These are phyloP conservation scores for Pyrenophora teres DNA, from an alignment of 2,329 filamentous ascomycete species.

Conservation along the genomic window DNA sequence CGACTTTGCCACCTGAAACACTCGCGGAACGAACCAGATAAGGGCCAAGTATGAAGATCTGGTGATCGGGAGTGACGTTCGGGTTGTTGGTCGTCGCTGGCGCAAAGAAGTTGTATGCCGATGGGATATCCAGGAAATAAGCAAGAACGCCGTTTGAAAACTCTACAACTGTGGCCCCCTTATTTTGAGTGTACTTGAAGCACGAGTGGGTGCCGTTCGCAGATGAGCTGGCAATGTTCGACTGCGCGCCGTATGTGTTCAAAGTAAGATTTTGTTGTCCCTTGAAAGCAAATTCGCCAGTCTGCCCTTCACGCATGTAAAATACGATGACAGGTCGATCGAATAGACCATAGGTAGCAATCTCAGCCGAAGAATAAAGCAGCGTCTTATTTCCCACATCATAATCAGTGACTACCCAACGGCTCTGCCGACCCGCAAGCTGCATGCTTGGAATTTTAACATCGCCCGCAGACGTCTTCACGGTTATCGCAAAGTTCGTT, in stretches of 20 bases:
- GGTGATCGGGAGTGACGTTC: constrained; percentile 51
- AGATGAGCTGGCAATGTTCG: constrained; percentile 40
- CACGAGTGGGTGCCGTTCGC: constrained; percentile 21
- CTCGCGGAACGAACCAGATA: constrained; percentile 48
- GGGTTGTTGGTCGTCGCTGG: constrained; percentile 55
- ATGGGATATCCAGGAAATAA: constrained; percentile 59
- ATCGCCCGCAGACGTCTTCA: constrained; percentile 55
- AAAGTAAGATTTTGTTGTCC: constrained; percentile 47
- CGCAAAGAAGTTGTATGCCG: constrained; percentile 63
- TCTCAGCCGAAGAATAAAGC: constrained; percentile 58
- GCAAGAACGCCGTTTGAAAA: constrained; percentile 57
- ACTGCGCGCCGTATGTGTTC: constrained; percentile 48
- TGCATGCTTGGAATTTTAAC: constrained; percentile 54
- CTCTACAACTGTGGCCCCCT: constrained; percentile 54
- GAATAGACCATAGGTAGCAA: constrained; percentile 57
- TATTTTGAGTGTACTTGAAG: constrained; percentile 55
- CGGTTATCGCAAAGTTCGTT: constrained; percentile 54
- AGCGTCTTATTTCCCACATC: constrained; percentile 54
- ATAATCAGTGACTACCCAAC: constrained; percentile 61
- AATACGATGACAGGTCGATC: constrained; percentile 55
- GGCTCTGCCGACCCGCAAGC: constrained; percentile 58
- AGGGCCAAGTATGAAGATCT: constrained; percentile 44
- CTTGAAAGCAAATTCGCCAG: constrained; percentile 58
- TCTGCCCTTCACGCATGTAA: constrained; percentile 56
- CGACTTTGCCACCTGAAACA: constrained; percentile 48